A percentile compares a stretch with the other conserved stretches of the same genome.
Evolutionary conservation across 2,329 filamentous ascomycete genomes (phyloP).

Genomic region (Fusarium torreyae): DNA sequence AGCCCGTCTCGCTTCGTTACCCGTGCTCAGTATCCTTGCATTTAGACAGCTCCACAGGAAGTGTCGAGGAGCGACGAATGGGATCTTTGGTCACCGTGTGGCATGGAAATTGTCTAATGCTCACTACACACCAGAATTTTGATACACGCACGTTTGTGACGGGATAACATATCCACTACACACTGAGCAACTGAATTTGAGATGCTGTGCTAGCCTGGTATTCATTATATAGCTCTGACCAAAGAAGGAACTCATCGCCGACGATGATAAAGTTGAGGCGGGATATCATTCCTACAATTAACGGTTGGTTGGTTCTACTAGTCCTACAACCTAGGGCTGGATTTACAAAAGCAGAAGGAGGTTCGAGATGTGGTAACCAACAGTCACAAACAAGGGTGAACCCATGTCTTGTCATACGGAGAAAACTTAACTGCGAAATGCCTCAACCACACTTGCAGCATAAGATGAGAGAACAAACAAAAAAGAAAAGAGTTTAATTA

Average conservation of each 20-base stretch:
- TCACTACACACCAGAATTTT: background rate
- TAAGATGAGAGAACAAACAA: background rate
- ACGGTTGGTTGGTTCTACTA: background rate
- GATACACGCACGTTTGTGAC: background rate
- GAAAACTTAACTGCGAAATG: background rate
- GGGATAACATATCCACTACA: background rate
- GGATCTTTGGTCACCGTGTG: background rate
- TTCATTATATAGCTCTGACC: background rate
- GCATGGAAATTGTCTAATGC: background rate
- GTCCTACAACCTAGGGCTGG: background rate
- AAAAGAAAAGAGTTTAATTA: background rate
- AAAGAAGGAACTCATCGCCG: background rate
- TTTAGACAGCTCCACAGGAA: background rate
- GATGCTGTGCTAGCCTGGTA: background rate
- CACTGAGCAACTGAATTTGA: background rate
- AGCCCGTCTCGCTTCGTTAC: background rate
- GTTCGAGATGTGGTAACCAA: background rate
- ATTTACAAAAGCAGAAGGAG: background rate
- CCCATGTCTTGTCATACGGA: background rate
- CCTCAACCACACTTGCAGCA: background rate
- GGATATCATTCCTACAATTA: background rate
- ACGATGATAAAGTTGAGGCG: background rate
- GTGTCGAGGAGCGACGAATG: background rate
- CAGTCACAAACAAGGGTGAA: background rate
- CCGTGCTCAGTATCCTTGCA: background rate